Evolutionary conservation across 495 filamentous ascomycete genomes (phyloP).

Genomic region (Cairneyella variabilis): DNA sequence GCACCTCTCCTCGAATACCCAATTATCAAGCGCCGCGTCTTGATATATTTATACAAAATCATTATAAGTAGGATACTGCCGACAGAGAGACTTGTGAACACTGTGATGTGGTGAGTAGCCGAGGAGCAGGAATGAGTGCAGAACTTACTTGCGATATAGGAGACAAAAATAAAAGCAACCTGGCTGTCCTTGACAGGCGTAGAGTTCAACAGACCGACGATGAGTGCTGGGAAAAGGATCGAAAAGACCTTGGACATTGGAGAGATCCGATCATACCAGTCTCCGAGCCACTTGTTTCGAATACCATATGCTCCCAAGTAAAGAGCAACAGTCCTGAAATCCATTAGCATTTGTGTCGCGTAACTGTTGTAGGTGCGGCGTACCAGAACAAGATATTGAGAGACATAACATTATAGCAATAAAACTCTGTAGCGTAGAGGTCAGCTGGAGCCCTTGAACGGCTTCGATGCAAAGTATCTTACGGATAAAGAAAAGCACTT

Average conservation of each 20-base stretch:
- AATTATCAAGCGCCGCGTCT: conserved; percentile 34
- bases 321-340: conserved; percentile 36
- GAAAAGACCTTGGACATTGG: conserved; percentile 34
- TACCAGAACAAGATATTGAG: conserved; percentile 42
- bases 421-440: conserved; percentile 35
- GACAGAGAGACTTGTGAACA: conserved; percentile 36
- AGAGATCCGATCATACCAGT: conserved; percentile 26
- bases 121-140: not conserved
- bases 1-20: conserved; percentile 2
- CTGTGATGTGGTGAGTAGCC: conserved; percentile 22
- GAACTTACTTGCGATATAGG: conserved; percentile 38
- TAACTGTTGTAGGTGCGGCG: not conserved
- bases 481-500: conserved; percentile 46
- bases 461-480: conserved; percentile 6
- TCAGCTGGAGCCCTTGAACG: not conserved
- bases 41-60: conserved; percentile 43
- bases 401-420: conserved; percentile 46
- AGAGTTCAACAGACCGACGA: conserved; percentile 35
- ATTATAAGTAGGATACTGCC: conserved; percentile 37
- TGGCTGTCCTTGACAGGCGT: conserved; percentile 27
- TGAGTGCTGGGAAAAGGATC: conserved; percentile 32
- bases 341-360: not conserved
- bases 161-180: conserved; percentile 34
- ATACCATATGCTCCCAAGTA: conserved; percentile 17
- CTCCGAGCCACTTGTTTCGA: conserved; percentile 16